Conservation (phyloP, 495 filamentous ascomycete species). For the Cercophora newfieldiana region DNA sequence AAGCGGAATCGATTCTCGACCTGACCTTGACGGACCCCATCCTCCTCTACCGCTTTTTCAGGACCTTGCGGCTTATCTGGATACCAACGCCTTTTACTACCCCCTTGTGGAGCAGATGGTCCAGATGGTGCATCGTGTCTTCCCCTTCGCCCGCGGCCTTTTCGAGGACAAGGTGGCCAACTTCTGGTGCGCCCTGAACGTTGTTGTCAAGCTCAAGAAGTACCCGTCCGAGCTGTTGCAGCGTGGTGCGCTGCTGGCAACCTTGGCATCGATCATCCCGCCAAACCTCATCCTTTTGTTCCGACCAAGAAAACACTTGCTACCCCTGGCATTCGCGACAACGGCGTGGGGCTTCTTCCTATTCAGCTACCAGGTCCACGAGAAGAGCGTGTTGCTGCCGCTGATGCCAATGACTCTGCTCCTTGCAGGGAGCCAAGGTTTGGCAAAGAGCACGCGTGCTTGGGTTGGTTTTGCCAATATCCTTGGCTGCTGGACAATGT, state of each 20-base stretch:
- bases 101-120: slow-evolving; percentile 69
- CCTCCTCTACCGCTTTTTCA: slow-evolving; percentile 60
- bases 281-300: slow-evolving; percentile 78
- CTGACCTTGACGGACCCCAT: slow-evolving; percentile 48
- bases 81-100: slow-evolving; percentile 67
- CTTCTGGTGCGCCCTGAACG: slow-evolving; percentile 91
- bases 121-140: slow-evolving; percentile 84
- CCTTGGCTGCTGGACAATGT: slow-evolving; percentile 91
- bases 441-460: slow-evolving; percentile 71
- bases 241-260: slow-evolving; percentile 72
- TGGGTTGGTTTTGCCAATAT: slow-evolving; percentile 95
- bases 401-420: slow-evolving; percentile 89
- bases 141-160: slow-evolving; percentile 89
- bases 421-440: slow-evolving; percentile 71
- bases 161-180: slow-evolving; percentile 99
- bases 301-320: slow-evolving; percentile 70
- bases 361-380: slow-evolving; percentile 96
- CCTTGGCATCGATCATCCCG: slow-evolving; percentile 70
- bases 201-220: slow-evolving; percentile 78
- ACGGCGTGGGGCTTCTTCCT: slow-evolving; percentile 97
- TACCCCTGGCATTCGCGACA: slow-evolving; percentile 75
- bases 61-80: slow-evolving; percentile 57
- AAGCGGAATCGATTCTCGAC: slow-evolving; percentile 50
- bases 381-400: slow-evolving; percentile 91
- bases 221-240: slow-evolving; percentile 69